Evolutionary conservation across 306 rosid genomes (phyloP).

Genomic region (Cucumis melo): DNA sequence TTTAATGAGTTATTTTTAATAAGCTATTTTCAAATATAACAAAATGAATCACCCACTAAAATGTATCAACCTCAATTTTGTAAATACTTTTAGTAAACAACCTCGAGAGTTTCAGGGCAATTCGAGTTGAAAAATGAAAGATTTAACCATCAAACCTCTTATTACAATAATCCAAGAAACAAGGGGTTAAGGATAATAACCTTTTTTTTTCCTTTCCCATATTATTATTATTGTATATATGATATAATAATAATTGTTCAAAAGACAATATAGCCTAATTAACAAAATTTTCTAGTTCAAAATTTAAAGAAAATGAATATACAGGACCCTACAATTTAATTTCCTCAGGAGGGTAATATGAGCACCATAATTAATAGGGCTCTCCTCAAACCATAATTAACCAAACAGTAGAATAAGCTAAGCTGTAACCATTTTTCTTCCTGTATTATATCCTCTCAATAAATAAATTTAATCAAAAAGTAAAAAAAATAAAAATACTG

Average conservation of each 20-base stretch:
- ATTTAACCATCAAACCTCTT: too few species aligned
- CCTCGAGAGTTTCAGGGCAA: too few species aligned
- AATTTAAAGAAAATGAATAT: not conserved
- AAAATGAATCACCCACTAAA: too few species aligned
- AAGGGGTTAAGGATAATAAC: not conserved
- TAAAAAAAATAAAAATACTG: not conserved
- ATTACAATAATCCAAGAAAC: too few species aligned
- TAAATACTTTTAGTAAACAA: too few species aligned
- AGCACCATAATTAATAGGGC: not conserved
- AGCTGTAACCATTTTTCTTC: not conserved
- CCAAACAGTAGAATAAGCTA: not conserved
- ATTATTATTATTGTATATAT: not conserved
- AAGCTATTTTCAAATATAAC: too few species aligned
- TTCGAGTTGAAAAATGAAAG: too few species aligned
- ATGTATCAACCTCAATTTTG: too few species aligned
- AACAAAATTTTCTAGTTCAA: not conserved
- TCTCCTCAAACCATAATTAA: not conserved
- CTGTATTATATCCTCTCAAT: not conserved
- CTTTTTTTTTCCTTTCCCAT: not conserved
- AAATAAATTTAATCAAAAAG: not conserved
- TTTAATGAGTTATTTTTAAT: too few species aligned
- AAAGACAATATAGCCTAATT: not conserved
- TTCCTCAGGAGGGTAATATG: not conserved
- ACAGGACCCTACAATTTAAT: conserved; percentile 3
- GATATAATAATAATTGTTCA: not conserved